A percentile compares a stretch with the other conserved stretches of the same genome.
phyloP scores from a whole-genome alignment of 441 rosid species.

The Populus hybrid region DNA sequence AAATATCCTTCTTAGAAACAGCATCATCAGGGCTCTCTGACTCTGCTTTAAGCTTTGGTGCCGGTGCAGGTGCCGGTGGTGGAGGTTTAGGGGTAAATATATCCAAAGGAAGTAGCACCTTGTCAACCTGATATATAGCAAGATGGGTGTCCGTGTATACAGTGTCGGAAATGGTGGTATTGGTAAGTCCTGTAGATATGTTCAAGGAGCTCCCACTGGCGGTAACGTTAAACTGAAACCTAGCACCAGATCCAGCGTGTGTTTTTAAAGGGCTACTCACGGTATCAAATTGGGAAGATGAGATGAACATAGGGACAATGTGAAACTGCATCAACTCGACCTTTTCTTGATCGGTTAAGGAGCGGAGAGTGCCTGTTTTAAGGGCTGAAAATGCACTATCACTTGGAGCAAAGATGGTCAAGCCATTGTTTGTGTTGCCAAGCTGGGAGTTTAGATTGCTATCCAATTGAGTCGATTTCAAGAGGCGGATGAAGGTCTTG shows the following conservation, averaged over 20 bases:
- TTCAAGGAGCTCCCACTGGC: neutral
- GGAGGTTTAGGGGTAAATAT: neutral
- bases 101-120: neutral
- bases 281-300: neutral
- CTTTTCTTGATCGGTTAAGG: neutral
- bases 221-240: neutral
- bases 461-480: neutral
- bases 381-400: neutral
- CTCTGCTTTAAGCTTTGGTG: neutral
- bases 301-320: neutral
- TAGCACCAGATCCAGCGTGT: neutral
- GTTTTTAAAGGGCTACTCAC: neutral
- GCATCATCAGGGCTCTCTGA: neutral
- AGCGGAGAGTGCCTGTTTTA: neutral
- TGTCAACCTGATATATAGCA: neutral
- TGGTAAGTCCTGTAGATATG: neutral
- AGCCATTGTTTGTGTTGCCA: neutral
- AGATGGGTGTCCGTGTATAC: neutral
- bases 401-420: neutral
- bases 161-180: neutral
- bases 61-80: neutral
- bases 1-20: neutral
- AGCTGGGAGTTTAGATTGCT: neutral
- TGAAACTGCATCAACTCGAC: neutral
- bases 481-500: neutral